phyloP scores from a whole-genome alignment of 345 rosid species.

The Sonneratia alba region DNA sequence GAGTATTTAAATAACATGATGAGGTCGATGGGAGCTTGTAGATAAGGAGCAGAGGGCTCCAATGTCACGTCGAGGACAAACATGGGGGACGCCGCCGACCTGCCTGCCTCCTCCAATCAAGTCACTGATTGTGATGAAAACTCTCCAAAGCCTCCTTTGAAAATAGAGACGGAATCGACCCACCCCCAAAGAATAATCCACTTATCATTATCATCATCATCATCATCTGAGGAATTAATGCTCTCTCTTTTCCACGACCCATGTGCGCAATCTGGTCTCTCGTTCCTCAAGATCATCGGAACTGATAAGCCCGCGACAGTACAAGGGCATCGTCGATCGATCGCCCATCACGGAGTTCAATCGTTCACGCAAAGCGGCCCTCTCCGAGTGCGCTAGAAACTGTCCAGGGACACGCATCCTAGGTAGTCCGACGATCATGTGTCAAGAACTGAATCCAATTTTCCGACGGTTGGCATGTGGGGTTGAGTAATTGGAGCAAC shows the following conservation, averaged over 20 bases:
- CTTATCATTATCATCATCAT: too few relatives aligned
- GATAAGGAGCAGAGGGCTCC: slow-evolving; percentile 10
- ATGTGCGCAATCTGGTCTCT: not conserved
- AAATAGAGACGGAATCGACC: not conserved
- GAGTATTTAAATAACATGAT: not conserved
- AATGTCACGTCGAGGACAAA: not conserved
- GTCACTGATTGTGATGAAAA: not conserved
- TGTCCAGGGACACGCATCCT: too few relatives aligned
- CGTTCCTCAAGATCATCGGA: not conserved
- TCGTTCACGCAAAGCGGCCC: too few relatives aligned
- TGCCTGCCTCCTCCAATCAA: slow-evolving; percentile 4
- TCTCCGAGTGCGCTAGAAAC: too few relatives aligned
- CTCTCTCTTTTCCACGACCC: too few relatives aligned
- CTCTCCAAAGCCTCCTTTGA: not conserved
- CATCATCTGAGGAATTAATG: too few relatives aligned
- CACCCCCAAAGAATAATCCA: not conserved
- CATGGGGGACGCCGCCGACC: slow-evolving; percentile 1
- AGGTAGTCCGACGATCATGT: too few relatives aligned
- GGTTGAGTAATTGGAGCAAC: too few relatives aligned
- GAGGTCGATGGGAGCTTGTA: not conserved
- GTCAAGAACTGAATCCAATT: too few relatives aligned
- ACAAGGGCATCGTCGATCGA: too few relatives aligned
- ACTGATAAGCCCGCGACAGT: not conserved
- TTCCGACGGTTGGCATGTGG: too few relatives aligned
- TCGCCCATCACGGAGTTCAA: too few relatives aligned